Evolutionary conservation across 164 flowering plant species (phyloP), one percentile per base, ranked within the genome.

Genomic region (Stephania cephalantha): DNA sequence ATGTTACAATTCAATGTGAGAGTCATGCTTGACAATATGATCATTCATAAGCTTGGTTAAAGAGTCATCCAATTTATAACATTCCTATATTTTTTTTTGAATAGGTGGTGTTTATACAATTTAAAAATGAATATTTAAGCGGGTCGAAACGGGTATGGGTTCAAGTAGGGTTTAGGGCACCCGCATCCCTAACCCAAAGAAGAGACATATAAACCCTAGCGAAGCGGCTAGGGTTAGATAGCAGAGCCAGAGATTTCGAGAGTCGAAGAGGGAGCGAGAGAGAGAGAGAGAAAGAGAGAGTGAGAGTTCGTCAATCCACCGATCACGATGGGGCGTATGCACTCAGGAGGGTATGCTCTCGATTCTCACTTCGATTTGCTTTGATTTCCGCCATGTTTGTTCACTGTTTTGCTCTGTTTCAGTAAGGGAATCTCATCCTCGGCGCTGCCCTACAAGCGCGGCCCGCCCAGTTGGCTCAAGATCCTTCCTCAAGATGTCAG

Each of bases 401-500:
- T 70, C 25, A 74, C 20, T 53, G 66, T 11, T 46, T 69, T 71
- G 22, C 66, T 61, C 66, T 61, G 66, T 18, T 58, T 61, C 82
- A 85, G 88, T 48, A 84, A 84, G 78, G 88, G 88, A 68, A 86
- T 86, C 44, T 86, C 88, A 4, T 72, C 86, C 6, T 86, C 88
- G 45, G 88, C 86, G 31, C 45, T 81, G 74, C 88, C 88, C 12
- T 85, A 84, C 84, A 85, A 85, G 83, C 78, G 86, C 74, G 84
- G 85, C 18, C 84, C 86, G 30, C 85, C 86, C 1, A 78, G 80
- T 46, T 85, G 88, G 88, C 80, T 85, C 68, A 85, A 84, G 79
- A 82, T 75, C 75, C 74, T 84, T 3, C 44, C 83, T 50, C 77
- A 25, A 53, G 84, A 85, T 70, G 88, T 85, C 48, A 72, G 9